These are phyloP conservation scores for Remersonia thermophila DNA, from an alignment of 2,329 filamentous ascomycete species.

Conservation along the genomic window DNA sequence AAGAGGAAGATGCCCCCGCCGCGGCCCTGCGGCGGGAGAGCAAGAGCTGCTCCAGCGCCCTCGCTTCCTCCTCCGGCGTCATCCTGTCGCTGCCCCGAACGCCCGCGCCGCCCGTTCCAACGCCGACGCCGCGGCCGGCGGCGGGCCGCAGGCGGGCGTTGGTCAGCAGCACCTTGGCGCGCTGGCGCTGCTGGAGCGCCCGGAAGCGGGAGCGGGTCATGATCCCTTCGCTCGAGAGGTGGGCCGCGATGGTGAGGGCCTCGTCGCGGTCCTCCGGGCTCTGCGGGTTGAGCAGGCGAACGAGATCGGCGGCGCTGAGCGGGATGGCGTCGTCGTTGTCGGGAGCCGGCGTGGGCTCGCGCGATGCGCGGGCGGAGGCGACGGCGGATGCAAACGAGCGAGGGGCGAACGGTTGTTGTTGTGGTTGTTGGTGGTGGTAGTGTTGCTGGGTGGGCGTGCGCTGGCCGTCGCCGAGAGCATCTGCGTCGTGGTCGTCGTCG, in stretches of 20 bases:
- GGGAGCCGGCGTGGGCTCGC: conserved; percentile 43
- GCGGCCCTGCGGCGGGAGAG: conserved; percentile 34
- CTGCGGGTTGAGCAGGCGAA: conserved; percentile 68
- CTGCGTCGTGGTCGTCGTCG: conserved; percentile 16
- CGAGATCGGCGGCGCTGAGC: conserved; percentile 57
- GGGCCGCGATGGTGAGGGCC: conserved; percentile 68
- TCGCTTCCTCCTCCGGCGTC: conserved; percentile 46
- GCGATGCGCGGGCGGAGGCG: conserved; percentile 19
- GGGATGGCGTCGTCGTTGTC: conserved; percentile 44
- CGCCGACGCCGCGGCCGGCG: too few species aligned
- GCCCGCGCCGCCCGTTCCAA: too few species aligned
- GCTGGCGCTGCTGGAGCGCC: conserved; percentile 53
- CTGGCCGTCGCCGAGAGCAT: conserved; percentile 32
- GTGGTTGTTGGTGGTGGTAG: too few species aligned
- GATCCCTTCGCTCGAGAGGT: conserved; percentile 57
- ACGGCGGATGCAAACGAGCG: conserved; percentile 13
- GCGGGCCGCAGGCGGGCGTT: conserved; percentile 25
- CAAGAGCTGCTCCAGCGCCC: conserved; percentile 47
- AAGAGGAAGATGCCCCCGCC: conserved; percentile 1
- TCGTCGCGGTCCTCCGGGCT: conserved; percentile 68
- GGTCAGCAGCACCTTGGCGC: conserved; percentile 49
- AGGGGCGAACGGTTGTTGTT: conserved; percentile 26
- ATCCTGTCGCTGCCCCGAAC: conserved; percentile 30
- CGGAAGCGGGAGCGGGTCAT: conserved; percentile 73
- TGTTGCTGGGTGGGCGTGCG: conserved; percentile 61